Evolutionary conservation across 2,329 filamentous ascomycete species (phyloP).

Genomic region (Penicillium sp.): DNA sequence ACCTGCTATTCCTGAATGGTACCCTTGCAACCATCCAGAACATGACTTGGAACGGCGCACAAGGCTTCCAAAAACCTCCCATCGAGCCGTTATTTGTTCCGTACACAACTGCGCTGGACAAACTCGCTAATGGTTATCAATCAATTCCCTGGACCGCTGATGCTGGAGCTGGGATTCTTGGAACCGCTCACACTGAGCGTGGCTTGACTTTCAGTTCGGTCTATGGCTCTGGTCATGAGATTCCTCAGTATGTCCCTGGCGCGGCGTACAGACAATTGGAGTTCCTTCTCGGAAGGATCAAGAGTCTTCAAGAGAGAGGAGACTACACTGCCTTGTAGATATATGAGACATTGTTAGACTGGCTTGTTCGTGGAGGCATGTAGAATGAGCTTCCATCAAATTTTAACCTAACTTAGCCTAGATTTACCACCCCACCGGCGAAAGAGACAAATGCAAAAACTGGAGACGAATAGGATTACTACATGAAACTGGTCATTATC

Average conservation of each 20-base stretch:
- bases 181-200: conserved; percentile 70
- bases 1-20: conserved; percentile 67
- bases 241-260: conserved; percentile 66
- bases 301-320: conserved; percentile 46
- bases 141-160: conserved; percentile 38
- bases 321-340: conserved; percentile 14
- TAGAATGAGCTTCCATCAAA: no score
- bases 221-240: conserved; percentile 63
- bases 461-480: no score
- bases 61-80: conserved; percentile 68
- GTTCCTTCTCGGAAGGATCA: conserved; percentile 70
- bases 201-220: conserved; percentile 72
- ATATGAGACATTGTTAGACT: not conserved
- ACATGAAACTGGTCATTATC: no score
- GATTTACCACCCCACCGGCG: no score
- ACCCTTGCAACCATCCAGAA: conserved; percentile 74
- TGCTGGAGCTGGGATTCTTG: conserved; percentile 67
- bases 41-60: conserved; percentile 73
- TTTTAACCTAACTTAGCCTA: no score
- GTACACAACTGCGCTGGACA: conserved; percentile 47
- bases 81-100: conserved; percentile 69
- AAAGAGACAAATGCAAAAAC: no score
- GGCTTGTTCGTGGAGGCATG: no score
- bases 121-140: conserved; percentile 41
- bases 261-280: conserved; percentile 73